Conservation (phyloP, 169 alveolate genomes). For the Cryptosporidium meleagridis region DNA sequence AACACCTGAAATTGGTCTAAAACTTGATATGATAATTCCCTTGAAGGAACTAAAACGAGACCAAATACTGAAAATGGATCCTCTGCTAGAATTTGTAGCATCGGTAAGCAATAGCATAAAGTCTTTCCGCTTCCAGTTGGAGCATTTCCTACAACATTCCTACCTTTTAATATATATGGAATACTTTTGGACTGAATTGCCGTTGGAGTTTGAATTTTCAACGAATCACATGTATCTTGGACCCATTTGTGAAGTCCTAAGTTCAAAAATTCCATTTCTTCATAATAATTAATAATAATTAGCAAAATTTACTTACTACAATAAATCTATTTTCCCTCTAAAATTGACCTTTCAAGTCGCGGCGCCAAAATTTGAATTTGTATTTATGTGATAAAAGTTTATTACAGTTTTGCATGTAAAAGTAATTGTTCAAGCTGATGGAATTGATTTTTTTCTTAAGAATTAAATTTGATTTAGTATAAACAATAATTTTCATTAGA, state of each 20-base stretch:
- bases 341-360: not conserved
- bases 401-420: not conserved
- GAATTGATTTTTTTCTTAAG: not conserved
- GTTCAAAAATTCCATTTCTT: conserved; percentile 13
- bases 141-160: conserved; percentile 93
- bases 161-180: conserved; percentile 90
- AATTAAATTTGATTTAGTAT: not conserved
- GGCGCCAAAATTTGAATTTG: not conserved
- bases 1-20: conserved; percentile 93
- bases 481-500: too few relatives aligned
- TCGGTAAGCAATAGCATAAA: conserved; percentile 95
- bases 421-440: too few relatives aligned
- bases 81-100: conserved; percentile 90
- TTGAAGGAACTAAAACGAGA: conserved; percentile 94
- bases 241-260: conserved; percentile 65
- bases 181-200: conserved; percentile 89
- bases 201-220: conserved; percentile 88
- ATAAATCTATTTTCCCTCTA: not conserved
- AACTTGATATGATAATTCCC: conserved; percentile 97
- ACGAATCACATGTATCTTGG: conserved; percentile 37
- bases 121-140: conserved; percentile 99
- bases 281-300: not conserved
- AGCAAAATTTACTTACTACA: not conserved
- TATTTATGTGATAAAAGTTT: not conserved
- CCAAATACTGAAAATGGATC: conserved; percentile 96